These are phyloP conservation scores for Vitis hybrid DNA, from an alignment of 177 flowering plant species.

Conservation along the genomic window DNA sequence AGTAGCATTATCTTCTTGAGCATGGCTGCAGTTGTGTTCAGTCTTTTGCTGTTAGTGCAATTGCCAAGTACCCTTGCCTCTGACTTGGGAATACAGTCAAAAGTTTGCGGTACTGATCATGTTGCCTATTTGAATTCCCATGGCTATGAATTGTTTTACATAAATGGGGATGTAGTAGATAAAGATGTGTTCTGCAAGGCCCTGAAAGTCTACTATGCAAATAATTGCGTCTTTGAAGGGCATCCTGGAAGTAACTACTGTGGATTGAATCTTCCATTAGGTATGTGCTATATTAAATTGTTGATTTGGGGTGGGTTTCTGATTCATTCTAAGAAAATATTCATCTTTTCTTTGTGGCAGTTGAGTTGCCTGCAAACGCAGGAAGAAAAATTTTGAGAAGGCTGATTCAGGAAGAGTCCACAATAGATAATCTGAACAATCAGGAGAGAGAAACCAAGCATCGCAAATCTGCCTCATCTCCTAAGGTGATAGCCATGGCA, in stretches of 20 bases:
- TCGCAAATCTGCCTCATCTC: slow-evolving; percentile 12
- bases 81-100: slow-evolving; percentile 24
- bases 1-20: background rate
- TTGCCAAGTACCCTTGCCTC: slow-evolving; percentile 23
- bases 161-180: slow-evolving; percentile 48
- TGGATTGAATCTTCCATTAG: slow-evolving; percentile 26
- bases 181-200: slow-evolving; percentile 44
- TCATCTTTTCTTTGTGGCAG: slow-evolving; percentile 29
- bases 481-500: slow-evolving; percentile 40
- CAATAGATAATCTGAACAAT: slow-evolving; percentile 9
- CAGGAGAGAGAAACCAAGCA: slow-evolving; percentile 17
- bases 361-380: slow-evolving; percentile 18
- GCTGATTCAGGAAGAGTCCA: slow-evolving; percentile 22
- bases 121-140: slow-evolving; percentile 30
- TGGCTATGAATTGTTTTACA: slow-evolving; percentile 34
- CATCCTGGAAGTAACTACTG: slow-evolving; percentile 27
- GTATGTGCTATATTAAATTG: slow-evolving; percentile 17
- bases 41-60: slow-evolving; percentile 17
- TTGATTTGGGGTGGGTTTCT: background rate
- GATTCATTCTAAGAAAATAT: background rate
- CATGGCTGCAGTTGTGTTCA: slow-evolving; percentile 10
- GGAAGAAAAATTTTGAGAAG: slow-evolving; percentile 47
- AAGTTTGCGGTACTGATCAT: slow-evolving; percentile 37
- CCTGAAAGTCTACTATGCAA: slow-evolving; percentile 28
- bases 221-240: slow-evolving; percentile 29